Evolutionary conservation across 768 basidiomycete species (phyloP), one percentile per base, ranked within the genome.

Genomic region (Mycena polygramma): DNA sequence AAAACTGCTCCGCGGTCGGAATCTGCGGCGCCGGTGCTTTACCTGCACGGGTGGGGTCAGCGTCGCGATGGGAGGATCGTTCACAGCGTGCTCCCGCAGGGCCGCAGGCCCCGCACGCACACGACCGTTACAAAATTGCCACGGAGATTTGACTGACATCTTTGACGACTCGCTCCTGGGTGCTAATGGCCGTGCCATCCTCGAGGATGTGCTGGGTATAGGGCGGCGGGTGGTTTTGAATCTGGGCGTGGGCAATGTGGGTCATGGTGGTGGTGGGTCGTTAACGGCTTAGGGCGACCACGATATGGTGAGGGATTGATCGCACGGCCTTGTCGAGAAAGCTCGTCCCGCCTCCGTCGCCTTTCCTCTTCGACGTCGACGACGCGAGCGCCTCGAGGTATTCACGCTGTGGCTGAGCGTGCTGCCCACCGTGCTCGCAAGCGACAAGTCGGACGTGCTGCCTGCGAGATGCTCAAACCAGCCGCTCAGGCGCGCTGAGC

Each of bases 1-100:
- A 99, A 88, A 99, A 98, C 80, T 99, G 95, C 74, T 93, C 95
- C 75, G 93, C 90, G 1, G 97, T 96, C 1, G 98, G 97, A 66
- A 92, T 88, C 75, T 85, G 86, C 92, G 97, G 97, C 52, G 97
- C 97, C 24, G 97, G 97, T 35, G 98, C 97, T 91, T 99, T 9
- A 99, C 96, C 96, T 98, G 73, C 24, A 39, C 3, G 13, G 63
- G 45, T 11, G 37, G 26, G 41, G 46, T 53, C 63, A 59, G 55
- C 24, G 41, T 30, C 46, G 17, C 43, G 69, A 66, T 58, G 41
- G 37, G 48, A 37, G 57, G 66, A 67, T 67, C 57, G 51, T 52
- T 15, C 19, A 19, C 46, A 48, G 46, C 30, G 30, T 30, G 30
- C 7, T 19, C 8, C 7, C 46, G 15, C 20, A 8, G 19, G 46